Percentiles rank a stretch among this genome's conserved stretches.
phyloP scores from a whole-genome alignment of 352 stramenopile genomes.

The Pythium oligandrum region DNA sequence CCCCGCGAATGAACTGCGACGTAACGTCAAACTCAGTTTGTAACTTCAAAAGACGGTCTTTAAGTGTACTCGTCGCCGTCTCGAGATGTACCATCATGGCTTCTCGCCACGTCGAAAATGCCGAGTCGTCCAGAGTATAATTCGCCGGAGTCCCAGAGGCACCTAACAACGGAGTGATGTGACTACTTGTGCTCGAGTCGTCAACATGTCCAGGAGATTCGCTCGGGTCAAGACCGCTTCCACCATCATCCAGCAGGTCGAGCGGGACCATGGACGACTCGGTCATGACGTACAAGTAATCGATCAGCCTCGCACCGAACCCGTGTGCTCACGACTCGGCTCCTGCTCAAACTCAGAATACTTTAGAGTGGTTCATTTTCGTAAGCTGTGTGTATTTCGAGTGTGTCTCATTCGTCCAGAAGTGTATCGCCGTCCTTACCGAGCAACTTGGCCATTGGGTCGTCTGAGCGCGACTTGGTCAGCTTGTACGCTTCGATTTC shows the following conservation, averaged over 20 bases:
- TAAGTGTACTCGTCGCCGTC: constrained; percentile 16
- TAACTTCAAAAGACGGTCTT: constrained; percentile 27
- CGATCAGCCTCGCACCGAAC: too few relatives aligned
- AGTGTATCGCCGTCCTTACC: constrained; percentile 36
- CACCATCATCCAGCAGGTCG: too few relatives aligned
- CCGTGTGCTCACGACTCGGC: too few relatives aligned
- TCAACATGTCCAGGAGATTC: too few relatives aligned
- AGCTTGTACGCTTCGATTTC: constrained; percentile 96
- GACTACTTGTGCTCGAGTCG: too few relatives aligned
- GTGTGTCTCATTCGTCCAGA: constrained; percentile 21
- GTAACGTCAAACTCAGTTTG: constrained; percentile 50
- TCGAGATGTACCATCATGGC: constrained; percentile 29
- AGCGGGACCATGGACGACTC: too few relatives aligned
- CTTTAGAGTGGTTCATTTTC: too few relatives aligned
- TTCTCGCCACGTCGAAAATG: constrained; percentile 32
- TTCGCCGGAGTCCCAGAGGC: background rate
- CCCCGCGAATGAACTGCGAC: constrained; percentile 53
- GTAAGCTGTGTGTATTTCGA: too few relatives aligned
- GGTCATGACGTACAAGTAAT: too few relatives aligned
- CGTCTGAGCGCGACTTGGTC: constrained; percentile 80
- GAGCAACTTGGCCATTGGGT: constrained; percentile 94
- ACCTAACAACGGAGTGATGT: too few relatives aligned
- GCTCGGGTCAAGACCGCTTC: too few relatives aligned
- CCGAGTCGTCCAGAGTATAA: constrained; percentile 14
- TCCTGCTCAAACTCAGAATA: too few relatives aligned